Evolutionary conservation across 441 rosid genomes (phyloP).

Genomic region (Bruguiera hainesii): DNA sequence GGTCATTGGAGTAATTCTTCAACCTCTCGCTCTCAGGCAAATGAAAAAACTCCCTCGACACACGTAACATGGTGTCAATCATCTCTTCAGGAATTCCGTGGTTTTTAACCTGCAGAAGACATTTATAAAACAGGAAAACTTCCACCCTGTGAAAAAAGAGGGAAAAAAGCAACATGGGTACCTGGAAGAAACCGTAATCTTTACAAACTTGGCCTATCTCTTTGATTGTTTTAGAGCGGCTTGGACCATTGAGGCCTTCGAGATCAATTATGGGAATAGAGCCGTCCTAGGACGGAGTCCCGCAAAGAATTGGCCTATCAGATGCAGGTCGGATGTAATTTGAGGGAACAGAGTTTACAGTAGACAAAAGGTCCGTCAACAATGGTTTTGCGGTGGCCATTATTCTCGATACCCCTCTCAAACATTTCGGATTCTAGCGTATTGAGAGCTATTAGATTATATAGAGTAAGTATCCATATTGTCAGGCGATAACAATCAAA

Average conservation of each 20-base stretch:
- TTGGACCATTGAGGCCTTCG: conserved; percentile 36
- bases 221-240: conserved; percentile 26
- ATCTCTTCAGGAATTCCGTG: conserved; percentile 34
- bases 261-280: conserved; percentile 62
- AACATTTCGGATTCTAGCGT: neutral
- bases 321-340: conserved; percentile 46
- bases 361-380: conserved; percentile 40
- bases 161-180: neutral
- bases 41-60: conserved; percentile 36
- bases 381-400: conserved; percentile 33
- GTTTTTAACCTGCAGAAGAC: conserved; percentile 29
- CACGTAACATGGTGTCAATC: conserved; percentile 29
- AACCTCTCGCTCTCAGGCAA: conserved; percentile 41
- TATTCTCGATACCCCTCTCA: neutral
- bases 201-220: conserved; percentile 46
- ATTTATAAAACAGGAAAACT: neutral
- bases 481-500: too few species aligned
- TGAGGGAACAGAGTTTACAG: conserved; percentile 32
- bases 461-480: too few species aligned
- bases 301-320: conserved; percentile 52
- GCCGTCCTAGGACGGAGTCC: conserved; percentile 24
- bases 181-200: conserved; percentile 64
- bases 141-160: neutral
- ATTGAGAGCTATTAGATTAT: too few species aligned
- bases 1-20: conserved; percentile 50